A percentile compares a stretch with the other conserved stretches of the same genome.
These are phyloP conservation scores for Acacia melanoxylon DNA, from an alignment of 306 rosid genomes.

Conservation along the genomic window DNA sequence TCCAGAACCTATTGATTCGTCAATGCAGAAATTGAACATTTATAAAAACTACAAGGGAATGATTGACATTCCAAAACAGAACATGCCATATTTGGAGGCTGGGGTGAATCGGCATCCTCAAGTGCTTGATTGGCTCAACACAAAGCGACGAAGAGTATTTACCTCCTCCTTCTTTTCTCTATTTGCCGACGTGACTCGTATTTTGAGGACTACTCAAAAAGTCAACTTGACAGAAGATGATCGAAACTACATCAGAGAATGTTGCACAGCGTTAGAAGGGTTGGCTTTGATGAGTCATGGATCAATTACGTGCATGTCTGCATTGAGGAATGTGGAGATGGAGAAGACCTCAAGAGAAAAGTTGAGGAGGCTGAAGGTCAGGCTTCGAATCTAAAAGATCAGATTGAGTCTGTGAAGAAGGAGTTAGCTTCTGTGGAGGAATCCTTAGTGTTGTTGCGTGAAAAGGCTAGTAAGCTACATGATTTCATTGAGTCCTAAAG, in stretches of 20 bases:
- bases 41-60: not conserved
- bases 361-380: not conserved
- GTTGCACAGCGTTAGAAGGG: not conserved
- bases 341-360: not conserved
- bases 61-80: not conserved
- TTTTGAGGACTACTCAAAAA: not conserved
- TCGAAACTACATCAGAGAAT: not conserved
- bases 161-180: not conserved
- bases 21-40: not conserved
- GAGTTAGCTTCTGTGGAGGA: not conserved
- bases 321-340: not conserved
- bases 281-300: not conserved
- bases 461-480: not conserved
- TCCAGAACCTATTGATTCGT: not conserved
- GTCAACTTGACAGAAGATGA: not conserved
- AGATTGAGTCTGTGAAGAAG: not conserved
- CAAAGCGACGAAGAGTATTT: not conserved
- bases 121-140: not conserved
- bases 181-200: not conserved
- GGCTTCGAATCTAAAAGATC: not conserved
- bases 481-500: not conserved
- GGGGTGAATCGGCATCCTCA: not conserved
- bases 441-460: not conserved
- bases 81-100: not conserved
- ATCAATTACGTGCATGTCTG: not conserved